Evolutionary conservation across 148 eudicot species (phyloP).

Genomic region (Persicaria maculosa): DNA sequence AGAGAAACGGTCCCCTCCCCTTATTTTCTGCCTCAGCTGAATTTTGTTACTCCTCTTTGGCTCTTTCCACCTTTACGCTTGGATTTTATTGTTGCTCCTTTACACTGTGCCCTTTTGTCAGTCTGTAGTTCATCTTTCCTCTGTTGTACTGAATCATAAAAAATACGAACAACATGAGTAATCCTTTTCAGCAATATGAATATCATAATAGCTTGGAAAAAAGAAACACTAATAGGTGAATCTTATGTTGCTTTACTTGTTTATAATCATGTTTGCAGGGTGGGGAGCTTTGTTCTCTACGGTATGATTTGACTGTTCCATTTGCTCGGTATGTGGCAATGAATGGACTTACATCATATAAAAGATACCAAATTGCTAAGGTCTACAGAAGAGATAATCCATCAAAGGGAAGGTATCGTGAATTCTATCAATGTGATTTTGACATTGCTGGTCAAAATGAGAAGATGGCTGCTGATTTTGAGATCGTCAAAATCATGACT

Average conservation of each 20-base stretch:
- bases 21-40: background rate
- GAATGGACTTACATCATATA: conserved; percentile 77
- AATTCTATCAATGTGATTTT: conserved; percentile 97
- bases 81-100: background rate
- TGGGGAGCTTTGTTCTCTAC: conserved; percentile 89
- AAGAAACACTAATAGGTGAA: background rate
- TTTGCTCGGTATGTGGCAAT: conserved; percentile 89
- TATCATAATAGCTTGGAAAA: background rate
- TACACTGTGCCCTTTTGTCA: background rate
- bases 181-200: background rate
- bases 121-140: background rate
- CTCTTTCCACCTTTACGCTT: background rate
- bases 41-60: background rate
- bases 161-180: background rate
- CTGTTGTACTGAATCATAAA: background rate
- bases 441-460: conserved; percentile 91
- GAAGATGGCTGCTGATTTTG: conserved; percentile 87
- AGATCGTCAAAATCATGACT: conserved; percentile 78
- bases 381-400: conserved; percentile 96
- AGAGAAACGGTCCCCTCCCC: background rate
- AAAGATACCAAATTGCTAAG: conserved; percentile 93
- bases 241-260: background rate
- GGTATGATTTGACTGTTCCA: conserved; percentile 93
- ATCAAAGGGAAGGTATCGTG: conserved; percentile 93
- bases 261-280: conserved; percentile 43